Conservation (phyloP, 1,139 yeast species). For the Saccharomyces hybrid region DNA sequence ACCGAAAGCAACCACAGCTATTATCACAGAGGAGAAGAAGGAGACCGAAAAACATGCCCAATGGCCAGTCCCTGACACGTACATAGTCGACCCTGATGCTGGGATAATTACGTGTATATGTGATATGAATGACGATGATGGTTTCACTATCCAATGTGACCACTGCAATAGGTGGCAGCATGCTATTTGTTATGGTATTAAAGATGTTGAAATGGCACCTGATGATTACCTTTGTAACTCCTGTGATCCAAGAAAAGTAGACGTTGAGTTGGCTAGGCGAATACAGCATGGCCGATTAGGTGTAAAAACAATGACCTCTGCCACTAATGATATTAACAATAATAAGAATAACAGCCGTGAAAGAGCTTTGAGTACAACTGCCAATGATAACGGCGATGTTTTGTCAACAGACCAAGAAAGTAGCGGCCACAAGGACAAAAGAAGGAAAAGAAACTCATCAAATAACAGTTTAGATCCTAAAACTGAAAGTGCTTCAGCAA, state of each 20-base stretch:
- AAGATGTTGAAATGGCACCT: constrained; percentile 66
- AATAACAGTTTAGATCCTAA: constrained; percentile 7
- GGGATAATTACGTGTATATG: constrained; percentile 89
- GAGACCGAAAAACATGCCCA: constrained; percentile 5
- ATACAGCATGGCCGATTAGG: constrained; percentile 39
- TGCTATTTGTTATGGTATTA: constrained; percentile 77
- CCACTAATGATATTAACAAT: constrained; percentile 1
- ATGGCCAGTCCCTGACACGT: constrained; percentile 35
- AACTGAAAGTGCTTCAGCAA: neutral
- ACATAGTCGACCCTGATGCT: constrained; percentile 67
- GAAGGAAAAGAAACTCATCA: constrained; percentile 1
- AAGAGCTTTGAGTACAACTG: constrained; percentile 7
- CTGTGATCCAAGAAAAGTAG: constrained; percentile 61
- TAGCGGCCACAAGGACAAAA: constrained; percentile 17
- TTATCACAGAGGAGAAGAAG: constrained; percentile 11
- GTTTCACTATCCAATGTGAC: constrained; percentile 91
- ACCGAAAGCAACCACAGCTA: neutral
- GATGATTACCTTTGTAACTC: constrained; percentile 76
- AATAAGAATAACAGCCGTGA: constrained; percentile 18
- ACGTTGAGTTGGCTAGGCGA: constrained; percentile 44
- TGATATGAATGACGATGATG: constrained; percentile 84
- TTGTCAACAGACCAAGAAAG: constrained; percentile 12
- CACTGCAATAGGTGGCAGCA: constrained; percentile 92
- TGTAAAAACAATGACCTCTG: constrained; percentile 10
- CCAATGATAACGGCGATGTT: constrained; percentile 14